These are phyloP conservation scores for Mimosa bimucronata DNA, from an alignment of 306 rosid species.

Conservation along the genomic window DNA sequence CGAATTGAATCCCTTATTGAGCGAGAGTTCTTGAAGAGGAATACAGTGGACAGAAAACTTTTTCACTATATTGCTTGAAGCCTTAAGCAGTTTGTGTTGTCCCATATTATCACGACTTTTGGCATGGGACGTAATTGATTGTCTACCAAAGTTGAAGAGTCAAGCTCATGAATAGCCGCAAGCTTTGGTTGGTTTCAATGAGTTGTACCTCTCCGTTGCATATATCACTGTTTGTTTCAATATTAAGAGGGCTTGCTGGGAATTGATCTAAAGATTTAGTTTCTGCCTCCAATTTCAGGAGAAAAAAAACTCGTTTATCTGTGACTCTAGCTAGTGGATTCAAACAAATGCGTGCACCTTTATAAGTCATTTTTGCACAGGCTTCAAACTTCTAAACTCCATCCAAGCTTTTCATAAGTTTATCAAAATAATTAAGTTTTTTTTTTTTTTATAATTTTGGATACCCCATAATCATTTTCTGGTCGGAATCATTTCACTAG, in stretches of 20 bases:
- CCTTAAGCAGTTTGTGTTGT: constrained; percentile 34
- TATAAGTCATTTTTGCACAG: constrained; percentile 23
- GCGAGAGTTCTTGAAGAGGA: constrained; percentile 62
- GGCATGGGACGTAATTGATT: constrained; percentile 40
- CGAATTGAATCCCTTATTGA: constrained; percentile 67
- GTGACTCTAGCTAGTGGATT: background rate
- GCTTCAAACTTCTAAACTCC: background rate
- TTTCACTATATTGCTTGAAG: constrained; percentile 59
- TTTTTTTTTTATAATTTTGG: background rate
- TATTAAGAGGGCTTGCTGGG: constrained; percentile 11
- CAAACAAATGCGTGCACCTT: constrained; percentile 20
- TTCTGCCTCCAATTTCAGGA: constrained; percentile 18
- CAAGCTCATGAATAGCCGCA: constrained; percentile 38
- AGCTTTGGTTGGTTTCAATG: constrained; percentile 19
- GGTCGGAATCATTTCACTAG: constrained; percentile 17
- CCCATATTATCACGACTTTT: constrained; percentile 3
- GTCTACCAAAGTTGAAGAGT: constrained; percentile 40
- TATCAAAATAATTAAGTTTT: background rate
- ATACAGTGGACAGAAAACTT: constrained; percentile 56
- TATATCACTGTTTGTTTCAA: background rate
- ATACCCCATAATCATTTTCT: background rate
- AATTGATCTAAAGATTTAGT: background rate
- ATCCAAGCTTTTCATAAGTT: background rate
- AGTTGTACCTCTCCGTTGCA: constrained; percentile 1
- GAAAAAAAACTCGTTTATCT: background rate